Percentiles rank a stretch among this genome's conserved stretches.
These are phyloP conservation scores for Pneumocystis sp. DNA, from an alignment of 1,139 yeast species.

Conservation along the genomic window DNA sequence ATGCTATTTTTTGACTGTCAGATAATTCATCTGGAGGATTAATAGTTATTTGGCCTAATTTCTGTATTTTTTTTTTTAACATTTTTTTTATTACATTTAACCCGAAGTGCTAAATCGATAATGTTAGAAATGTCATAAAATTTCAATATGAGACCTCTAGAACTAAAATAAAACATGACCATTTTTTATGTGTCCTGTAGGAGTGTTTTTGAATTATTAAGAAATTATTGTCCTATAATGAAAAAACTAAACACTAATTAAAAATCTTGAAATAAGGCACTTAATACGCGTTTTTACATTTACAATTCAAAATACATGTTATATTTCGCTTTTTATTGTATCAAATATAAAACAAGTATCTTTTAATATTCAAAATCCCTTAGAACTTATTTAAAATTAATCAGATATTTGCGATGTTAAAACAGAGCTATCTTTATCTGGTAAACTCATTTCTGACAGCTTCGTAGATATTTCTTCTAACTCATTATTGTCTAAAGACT, in stretches of 20 bases:
- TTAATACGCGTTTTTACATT: neutral
- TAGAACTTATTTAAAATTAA: neutral
- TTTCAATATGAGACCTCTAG: neutral
- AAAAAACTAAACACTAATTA: neutral
- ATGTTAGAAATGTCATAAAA: neutral
- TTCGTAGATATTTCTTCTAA: neutral
- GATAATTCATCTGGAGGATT: neutral
- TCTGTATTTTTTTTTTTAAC: neutral
- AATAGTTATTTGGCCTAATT: neutral
- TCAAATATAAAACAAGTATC: neutral
- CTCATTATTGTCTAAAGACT: neutral
- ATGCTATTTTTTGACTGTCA: neutral
- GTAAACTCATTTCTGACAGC: neutral
- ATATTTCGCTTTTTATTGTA: neutral
- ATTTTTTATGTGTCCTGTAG: neutral
- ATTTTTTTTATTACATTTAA: neutral
- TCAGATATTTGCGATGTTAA: neutral
- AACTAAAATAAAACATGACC: neutral
- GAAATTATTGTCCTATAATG: neutral
- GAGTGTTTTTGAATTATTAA: neutral
- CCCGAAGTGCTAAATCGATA: neutral
- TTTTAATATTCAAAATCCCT: neutral
- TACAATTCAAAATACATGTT: neutral
- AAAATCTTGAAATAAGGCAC: neutral
- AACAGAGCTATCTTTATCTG: neutral